Percentiles rank a stretch among this genome's conserved stretches.
Conservation (phyloP, 257 asterid genomes). For the Fraxinus anomala region DNA sequence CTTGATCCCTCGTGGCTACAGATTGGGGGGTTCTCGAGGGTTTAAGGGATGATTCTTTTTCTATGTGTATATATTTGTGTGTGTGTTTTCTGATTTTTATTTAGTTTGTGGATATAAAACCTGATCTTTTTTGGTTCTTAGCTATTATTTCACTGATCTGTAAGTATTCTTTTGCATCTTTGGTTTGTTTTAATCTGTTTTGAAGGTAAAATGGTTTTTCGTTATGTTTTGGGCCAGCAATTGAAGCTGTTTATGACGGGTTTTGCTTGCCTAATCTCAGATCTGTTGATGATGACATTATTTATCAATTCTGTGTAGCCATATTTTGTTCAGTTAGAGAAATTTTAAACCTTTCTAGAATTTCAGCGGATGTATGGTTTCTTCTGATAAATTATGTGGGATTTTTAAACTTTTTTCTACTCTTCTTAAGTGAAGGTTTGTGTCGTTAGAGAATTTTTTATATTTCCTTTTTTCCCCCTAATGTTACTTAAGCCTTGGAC, state of each 20-base stretch:
- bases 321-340: not conserved
- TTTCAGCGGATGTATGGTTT: conserved; percentile 6
- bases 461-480: not conserved
- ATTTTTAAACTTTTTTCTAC: too few relatives aligned
- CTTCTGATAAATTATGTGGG: conserved; percentile 6
- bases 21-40: not conserved
- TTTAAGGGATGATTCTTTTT: not conserved
- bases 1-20: too few relatives aligned
- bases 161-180: not conserved
- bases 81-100: not conserved
- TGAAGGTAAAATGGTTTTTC: too few relatives aligned
- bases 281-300: not conserved
- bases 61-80: not conserved
- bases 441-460: too few relatives aligned
- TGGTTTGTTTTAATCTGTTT: not conserved
- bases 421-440: too few relatives aligned
- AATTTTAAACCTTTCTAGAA: not conserved
- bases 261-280: conserved; percentile 10
- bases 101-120: conserved; percentile 17
- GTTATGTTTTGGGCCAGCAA: too few relatives aligned
- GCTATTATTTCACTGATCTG: not conserved
- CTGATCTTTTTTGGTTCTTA: not conserved
- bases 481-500: not conserved
- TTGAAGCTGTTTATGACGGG: conserved; percentile 20
- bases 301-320: not conserved